These are phyloP conservation scores for Piper betle DNA, from an alignment of 164 flowering plant genomes.

Conservation along the genomic window DNA sequence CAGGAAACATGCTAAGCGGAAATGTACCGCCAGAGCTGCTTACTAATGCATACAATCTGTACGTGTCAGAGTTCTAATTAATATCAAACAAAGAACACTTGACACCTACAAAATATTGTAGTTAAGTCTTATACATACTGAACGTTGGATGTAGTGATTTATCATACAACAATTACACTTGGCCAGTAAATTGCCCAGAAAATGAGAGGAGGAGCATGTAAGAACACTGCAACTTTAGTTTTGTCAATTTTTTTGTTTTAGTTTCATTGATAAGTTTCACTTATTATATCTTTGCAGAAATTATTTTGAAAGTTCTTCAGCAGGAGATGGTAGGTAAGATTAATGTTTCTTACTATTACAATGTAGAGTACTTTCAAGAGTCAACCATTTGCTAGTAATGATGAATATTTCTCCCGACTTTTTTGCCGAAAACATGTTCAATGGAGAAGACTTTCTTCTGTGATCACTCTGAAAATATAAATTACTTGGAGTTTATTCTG, in stretches of 20 bases:
- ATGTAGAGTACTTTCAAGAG: too few relatives aligned
- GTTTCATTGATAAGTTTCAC: too few relatives aligned
- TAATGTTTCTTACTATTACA: neutral
- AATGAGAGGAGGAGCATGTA: neutral
- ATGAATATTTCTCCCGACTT: too few relatives aligned
- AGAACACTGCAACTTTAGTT: neutral
- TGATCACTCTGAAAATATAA: too few relatives aligned
- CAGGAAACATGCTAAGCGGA: constrained; percentile 45
- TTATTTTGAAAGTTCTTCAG: neutral
- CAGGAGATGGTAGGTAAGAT: neutral
- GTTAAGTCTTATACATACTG: too few relatives aligned
- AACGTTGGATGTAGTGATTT: constrained; percentile 1
- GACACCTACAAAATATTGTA: too few relatives aligned
- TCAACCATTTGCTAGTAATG: too few relatives aligned
- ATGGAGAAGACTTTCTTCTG: too few relatives aligned
- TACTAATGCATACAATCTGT: constrained; percentile 33
- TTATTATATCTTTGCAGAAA: neutral
- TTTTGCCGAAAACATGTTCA: too few relatives aligned
- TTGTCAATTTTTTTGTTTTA: too few relatives aligned
- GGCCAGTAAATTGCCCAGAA: neutral
- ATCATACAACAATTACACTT: constrained; percentile 1
- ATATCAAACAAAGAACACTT: too few relatives aligned
- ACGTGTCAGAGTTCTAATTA: constrained; percentile 13
- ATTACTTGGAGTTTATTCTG: too few relatives aligned
- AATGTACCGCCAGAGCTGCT: constrained; percentile 31